These are phyloP conservation scores for Bjerkandera adusta DNA, from an alignment of 1,284 basidiomycete species.

Conservation along the genomic window DNA sequence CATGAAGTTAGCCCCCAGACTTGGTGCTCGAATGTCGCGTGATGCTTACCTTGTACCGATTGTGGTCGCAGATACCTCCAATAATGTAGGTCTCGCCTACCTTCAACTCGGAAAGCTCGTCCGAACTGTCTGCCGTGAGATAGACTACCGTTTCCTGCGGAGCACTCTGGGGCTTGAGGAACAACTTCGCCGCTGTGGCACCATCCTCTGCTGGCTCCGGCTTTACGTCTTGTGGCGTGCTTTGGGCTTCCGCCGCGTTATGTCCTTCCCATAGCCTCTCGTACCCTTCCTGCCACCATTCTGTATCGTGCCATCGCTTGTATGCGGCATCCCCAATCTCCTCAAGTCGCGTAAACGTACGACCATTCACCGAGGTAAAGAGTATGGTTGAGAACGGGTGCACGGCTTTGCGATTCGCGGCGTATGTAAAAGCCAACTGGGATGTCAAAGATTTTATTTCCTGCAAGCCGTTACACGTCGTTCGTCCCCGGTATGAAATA, in stretches of 20 bases:
- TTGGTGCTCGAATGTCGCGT: not conserved
- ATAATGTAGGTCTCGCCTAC: conserved; percentile 92
- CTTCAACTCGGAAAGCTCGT: conserved; percentile 79
- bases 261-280: conserved; percentile 58
- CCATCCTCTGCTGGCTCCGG: not conserved
- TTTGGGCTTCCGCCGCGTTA: conserved; percentile 10
- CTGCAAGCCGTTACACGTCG: conserved; percentile 37
- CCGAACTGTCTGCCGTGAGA: conserved; percentile 91
- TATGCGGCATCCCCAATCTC: conserved; percentile 66
- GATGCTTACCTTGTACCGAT: conserved; percentile 86
- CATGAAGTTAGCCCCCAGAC: not conserved
- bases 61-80: conserved; percentile 95
- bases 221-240: not conserved
- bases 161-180: conserved; percentile 21
- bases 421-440: conserved; percentile 89
- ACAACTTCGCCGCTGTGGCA: conserved; percentile 18
- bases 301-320: conserved; percentile 77
- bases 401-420: conserved; percentile 73
- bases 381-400: conserved; percentile 73
- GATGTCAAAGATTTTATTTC: conserved; percentile 87
- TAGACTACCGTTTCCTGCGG: conserved; percentile 72
- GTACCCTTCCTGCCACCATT: conserved; percentile 80
- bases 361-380: conserved; percentile 78
- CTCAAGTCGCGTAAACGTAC: conserved; percentile 69
- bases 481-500: not conserved